Evolutionary conservation across 306 rosid genomes (phyloP).

Genomic region (Alnus rubra): DNA sequence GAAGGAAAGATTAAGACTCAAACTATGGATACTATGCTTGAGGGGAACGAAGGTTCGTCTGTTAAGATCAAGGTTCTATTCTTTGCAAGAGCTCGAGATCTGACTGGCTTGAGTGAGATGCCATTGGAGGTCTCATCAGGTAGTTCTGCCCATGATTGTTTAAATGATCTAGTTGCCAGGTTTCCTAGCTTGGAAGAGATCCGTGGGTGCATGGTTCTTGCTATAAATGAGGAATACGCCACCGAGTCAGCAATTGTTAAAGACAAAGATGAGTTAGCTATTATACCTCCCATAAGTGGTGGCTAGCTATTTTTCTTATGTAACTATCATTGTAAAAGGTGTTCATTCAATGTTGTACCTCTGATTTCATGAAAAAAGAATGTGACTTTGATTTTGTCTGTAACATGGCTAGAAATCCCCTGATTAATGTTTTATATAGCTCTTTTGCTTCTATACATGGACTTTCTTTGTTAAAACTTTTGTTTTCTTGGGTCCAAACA

Average conservation of each 20-base stretch:
- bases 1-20: conserved; percentile 23
- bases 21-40: conserved; percentile 19
- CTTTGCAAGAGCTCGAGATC: conserved; percentile 87
- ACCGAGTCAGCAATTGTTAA: conserved; percentile 53
- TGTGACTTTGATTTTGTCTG: no score
- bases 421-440: no score
- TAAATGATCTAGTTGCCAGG: conserved; percentile 52
- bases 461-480: no score
- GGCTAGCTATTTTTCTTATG: conserved; percentile 36
- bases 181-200: conserved; percentile 81
- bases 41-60: conserved; percentile 22
- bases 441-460: no score
- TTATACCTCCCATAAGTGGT: conserved; percentile 90
- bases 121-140: conserved; percentile 69
- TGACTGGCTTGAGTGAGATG: conserved; percentile 63
- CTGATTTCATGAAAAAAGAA: no score
- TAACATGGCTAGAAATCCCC: no score
- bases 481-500: no score
- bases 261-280: conserved; percentile 77
- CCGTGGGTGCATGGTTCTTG: conserved; percentile 68
- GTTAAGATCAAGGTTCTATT: conserved; percentile 73
- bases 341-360: not conserved
- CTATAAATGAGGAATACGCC: conserved; percentile 82
- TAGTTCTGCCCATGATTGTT: conserved; percentile 73
- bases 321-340: not conserved